These are phyloP conservation scores for Diaporthe ampelina DNA, from an alignment of 2,329 filamentous ascomycete genomes.

Conservation along the genomic window DNA sequence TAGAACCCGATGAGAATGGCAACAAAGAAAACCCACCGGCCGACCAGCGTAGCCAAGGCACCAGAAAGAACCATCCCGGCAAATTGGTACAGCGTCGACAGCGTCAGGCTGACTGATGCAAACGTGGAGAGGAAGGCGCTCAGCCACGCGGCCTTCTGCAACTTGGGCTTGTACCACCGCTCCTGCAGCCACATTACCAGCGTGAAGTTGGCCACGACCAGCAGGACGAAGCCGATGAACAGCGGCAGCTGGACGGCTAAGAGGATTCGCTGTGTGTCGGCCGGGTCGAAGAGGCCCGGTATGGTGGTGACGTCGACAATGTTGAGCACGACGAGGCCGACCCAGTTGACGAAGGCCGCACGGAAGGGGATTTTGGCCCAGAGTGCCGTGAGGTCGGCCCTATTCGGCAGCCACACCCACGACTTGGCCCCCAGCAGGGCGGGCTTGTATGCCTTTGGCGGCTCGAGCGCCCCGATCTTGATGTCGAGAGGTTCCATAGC, in stretches of 20 bases:
- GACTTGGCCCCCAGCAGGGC: constrained; percentile 8
- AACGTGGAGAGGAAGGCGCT: constrained; percentile 14
- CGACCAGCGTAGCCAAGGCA: constrained; percentile 10
- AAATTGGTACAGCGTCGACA: constrained; percentile 29
- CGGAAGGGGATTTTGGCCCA: constrained; percentile 30
- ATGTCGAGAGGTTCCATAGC: constrained; percentile 27
- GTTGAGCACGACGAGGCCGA: constrained; percentile 20
- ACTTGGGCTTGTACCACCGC: constrained; percentile 24
- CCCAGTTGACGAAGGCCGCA: constrained; percentile 19
- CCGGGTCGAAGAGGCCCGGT: constrained; percentile 16
- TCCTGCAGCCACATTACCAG: constrained; percentile 27
- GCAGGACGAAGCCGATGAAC: constrained; percentile 15
- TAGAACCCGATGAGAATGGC: constrained; percentile 19
- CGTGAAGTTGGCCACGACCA: constrained; percentile 8
- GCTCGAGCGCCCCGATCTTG: constrained; percentile 26
- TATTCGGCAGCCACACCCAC: constrained; percentile 17
- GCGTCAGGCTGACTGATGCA: constrained; percentile 18
- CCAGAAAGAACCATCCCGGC: not conserved
- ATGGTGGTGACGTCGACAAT: constrained; percentile 14
- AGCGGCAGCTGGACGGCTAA: constrained; percentile 16
- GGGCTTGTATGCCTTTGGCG: constrained; percentile 22
- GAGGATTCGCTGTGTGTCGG: constrained; percentile 1
- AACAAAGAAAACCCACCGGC: constrained; percentile 27
- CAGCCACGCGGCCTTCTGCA: constrained; percentile 24
- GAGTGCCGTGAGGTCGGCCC: constrained; percentile 11